Evolutionary conservation across 495 filamentous ascomycete species (phyloP).

Genomic region (Articulospora tetracladia): DNA sequence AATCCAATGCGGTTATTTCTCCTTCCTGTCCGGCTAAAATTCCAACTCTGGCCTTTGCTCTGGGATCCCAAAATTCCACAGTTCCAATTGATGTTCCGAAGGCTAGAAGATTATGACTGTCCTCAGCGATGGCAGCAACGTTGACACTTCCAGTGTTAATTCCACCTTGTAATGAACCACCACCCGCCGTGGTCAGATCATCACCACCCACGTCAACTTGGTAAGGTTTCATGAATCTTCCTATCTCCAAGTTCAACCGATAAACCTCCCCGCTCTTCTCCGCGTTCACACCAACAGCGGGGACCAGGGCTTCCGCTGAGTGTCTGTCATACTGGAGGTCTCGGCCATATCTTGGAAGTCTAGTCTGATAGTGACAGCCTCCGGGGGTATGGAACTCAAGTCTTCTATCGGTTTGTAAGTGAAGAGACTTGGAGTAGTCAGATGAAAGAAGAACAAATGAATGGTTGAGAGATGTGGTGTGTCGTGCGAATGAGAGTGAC

Average conservation of each 20-base stretch:
- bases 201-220: constrained; percentile 82
- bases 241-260: constrained; percentile 83
- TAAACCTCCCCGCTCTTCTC: constrained; percentile 90
- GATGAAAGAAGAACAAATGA: constrained; percentile 89
- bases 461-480: constrained; percentile 90
- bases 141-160: constrained; percentile 84
- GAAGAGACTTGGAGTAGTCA: constrained; percentile 92
- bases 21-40: constrained; percentile 60
- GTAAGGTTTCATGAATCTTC: constrained; percentile 80
- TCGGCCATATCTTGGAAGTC: constrained; percentile 88
- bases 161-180: constrained; percentile 73
- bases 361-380: constrained; percentile 82
- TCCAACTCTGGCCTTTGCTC: constrained; percentile 77
- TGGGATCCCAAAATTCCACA: constrained; percentile 93
- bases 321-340: constrained; percentile 82
- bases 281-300: constrained; percentile 79
- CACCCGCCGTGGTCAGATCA: constrained; percentile 58
- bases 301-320: constrained; percentile 82
- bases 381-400: constrained; percentile 92
- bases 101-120: constrained; percentile 84
- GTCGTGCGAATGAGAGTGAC: constrained; percentile 86
- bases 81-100: constrained; percentile 96
- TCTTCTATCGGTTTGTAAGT: constrained; percentile 86
- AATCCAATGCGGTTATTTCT: constrained; percentile 84
- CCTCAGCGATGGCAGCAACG: constrained; percentile 81